Percentiles rank a stretch among this genome's conserved stretches.
Evolutionary conservation across 345 rosid species (phyloP).

Genomic region (Brassica nigra): DNA sequence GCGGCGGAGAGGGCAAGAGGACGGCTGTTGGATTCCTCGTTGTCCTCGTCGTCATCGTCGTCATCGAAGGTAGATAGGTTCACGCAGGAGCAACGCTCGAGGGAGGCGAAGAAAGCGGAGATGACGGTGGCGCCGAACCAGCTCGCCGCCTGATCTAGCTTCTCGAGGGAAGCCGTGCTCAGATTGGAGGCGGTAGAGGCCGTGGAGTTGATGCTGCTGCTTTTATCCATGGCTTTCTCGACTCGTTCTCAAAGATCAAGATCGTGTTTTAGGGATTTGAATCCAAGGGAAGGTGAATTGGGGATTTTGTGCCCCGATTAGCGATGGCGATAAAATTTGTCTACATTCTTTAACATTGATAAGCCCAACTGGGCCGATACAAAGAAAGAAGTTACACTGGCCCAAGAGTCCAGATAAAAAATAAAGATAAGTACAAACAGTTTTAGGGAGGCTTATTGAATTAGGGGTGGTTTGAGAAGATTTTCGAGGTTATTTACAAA

Average conservation of each 20-base stretch:
- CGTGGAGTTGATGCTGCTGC: slow-evolving; percentile 41
- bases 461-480: no score
- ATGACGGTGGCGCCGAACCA: slow-evolving; percentile 75
- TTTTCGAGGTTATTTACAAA: no score
- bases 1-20: slow-evolving; percentile 54
- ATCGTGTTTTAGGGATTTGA: slow-evolving; percentile 23
- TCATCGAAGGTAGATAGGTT: slow-evolving; percentile 70
- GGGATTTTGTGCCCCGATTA: slow-evolving; percentile 15
- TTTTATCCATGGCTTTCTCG: slow-evolving; percentile 34
- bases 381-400: no score
- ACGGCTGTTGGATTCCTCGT: slow-evolving; percentile 53
- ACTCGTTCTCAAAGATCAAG: slow-evolving; percentile 12
- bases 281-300: background rate
- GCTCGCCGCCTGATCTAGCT: slow-evolving; percentile 57
- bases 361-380: no score
- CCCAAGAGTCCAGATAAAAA: no score
- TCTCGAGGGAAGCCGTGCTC: slow-evolving; percentile 50
- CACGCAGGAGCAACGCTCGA: slow-evolving; percentile 90
- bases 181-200: slow-evolving; percentile 35
- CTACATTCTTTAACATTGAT: no score
- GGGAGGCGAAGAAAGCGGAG: slow-evolving; percentile 86
- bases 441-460: no score
- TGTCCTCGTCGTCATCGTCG: slow-evolving; percentile 26
- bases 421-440: no score
- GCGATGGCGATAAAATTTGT: no score